phyloP scores from a whole-genome alignment of 2,329 filamentous ascomycete species.

The Arthrobotrys pseudoclavata region DNA sequence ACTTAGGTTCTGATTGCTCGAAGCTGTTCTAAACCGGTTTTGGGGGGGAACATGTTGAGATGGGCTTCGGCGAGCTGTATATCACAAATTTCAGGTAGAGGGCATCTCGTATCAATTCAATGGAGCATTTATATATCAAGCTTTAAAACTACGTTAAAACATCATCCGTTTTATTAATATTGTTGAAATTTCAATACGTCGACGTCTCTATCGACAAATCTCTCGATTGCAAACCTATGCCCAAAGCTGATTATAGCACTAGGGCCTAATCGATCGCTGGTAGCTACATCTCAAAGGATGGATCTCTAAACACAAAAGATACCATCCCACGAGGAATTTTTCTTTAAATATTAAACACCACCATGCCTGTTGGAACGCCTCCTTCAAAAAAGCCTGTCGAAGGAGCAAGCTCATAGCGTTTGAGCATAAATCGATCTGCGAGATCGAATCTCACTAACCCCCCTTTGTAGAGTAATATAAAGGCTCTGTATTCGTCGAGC shows the following conservation, averaged over 20 bases:
- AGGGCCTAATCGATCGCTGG: no score
- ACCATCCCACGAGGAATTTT: neutral
- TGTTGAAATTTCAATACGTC: no score
- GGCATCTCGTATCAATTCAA: no score
- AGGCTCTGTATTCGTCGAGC: neutral
- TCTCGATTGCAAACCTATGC: no score
- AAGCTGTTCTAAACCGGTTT: conserved; percentile 42
- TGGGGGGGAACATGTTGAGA: neutral
- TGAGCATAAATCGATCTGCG: neutral
- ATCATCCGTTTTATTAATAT: no score
- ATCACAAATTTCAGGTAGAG: neutral
- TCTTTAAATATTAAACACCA: neutral
- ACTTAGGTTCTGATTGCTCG: conserved; percentile 50
- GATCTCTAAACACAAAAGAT: neutral
- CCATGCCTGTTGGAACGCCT: neutral
- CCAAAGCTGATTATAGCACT: no score
- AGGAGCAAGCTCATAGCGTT: neutral
- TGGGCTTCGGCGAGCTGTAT: neutral
- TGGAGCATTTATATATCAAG: no score
- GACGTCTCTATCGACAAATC: no score
- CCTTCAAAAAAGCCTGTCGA: neutral
- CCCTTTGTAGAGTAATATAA: neutral
- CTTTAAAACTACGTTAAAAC: no score
- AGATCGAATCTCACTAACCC: neutral
- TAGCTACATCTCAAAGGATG: no score